Base-by-base conservation (phyloP, 2,329 filamentous ascomycete genomes). In the Aphanocladium album region DNA sequence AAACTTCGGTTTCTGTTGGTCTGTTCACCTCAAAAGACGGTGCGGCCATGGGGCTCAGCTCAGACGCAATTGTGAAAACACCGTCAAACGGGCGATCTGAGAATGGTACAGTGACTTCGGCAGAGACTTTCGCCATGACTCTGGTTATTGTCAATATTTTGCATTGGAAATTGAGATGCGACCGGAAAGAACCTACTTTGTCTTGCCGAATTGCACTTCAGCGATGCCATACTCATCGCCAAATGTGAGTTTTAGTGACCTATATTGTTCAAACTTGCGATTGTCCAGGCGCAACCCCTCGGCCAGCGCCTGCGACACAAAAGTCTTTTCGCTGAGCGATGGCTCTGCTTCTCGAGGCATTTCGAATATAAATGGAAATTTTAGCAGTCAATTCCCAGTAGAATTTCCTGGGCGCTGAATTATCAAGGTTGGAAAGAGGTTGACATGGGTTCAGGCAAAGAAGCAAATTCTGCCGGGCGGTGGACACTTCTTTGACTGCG, bases 281-380 rank as follows among this genome's bases (percentile, higher is more conserved):
- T 90, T 90, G 76, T 99, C 95, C 62, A 97, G 79, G 25, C 95
- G 90, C 62, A 93, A 78, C 66, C 89, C 85, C 70, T 96, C 86
- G 67, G 87, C 82, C 12, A 99, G 83, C 49, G 93, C 93, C 71
- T 96, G 85, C 63, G 87, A 80, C 65, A 97, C 84, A 73, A 99
- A 99, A 11, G 86, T 85, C 72, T 86, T 90, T 80, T 98, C 93
- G 72, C 93, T 91, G 64, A 89, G 83, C 57, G 93, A 97, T 60
- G 93, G 90, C 68, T 96, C 90, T 62, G 88, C 86, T 88, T 97
- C 93, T 76, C 90, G 89, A 71, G 93, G 93, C 93, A 98, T 98
- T 65, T 66, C 81, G 65, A 63, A 51, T 57, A 59, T 60, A 41
- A 46, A 57, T 51, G 37, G 43, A 27, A 49, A 27, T 16, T 62